These are phyloP conservation scores for Colletotrichum acutatum DNA, from an alignment of 2,329 filamentous ascomycete species.

Conservation along the genomic window DNA sequence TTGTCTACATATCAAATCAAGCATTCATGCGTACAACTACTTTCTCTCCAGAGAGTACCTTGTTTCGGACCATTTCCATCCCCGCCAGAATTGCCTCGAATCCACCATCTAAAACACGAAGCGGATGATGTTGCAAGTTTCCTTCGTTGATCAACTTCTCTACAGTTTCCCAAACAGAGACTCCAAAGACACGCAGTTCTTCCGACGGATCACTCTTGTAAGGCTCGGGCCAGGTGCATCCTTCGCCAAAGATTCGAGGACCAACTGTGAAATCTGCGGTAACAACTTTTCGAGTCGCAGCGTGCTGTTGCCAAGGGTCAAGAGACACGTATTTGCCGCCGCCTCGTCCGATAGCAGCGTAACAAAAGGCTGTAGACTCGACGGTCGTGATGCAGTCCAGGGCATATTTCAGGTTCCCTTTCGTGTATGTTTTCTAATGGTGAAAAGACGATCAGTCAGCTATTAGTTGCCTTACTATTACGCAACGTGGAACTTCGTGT, in stretches of 20 bases:
- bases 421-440: slow-evolving; percentile 29
- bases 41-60: not conserved
- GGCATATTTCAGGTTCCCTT: slow-evolving; percentile 41
- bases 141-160: slow-evolving; percentile 31
- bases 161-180: slow-evolving; percentile 17
- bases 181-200: slow-evolving; percentile 20
- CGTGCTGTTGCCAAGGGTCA: not conserved
- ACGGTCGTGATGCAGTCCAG: slow-evolving; percentile 50
- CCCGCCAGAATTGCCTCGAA: not conserved
- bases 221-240: slow-evolving; percentile 37
- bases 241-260: slow-evolving; percentile 41
- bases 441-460: not conserved
- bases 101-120: not conserved
- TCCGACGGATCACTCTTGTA: slow-evolving; percentile 35
- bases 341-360: slow-evolving; percentile 39
- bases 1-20: not conserved
- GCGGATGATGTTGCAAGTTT: slow-evolving; percentile 32
- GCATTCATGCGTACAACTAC: not conserved
- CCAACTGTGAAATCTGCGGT: slow-evolving; percentile 43
- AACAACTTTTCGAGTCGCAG: slow-evolving; percentile 31
- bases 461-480: not conserved
- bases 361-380: slow-evolving; percentile 42
- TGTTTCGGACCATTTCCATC: not conserved
- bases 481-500: not conserved
- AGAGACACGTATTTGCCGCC: slow-evolving; percentile 40